Evolutionary conservation across 306 rosid species (phyloP).

Genomic region (Rosa multiflora): DNA sequence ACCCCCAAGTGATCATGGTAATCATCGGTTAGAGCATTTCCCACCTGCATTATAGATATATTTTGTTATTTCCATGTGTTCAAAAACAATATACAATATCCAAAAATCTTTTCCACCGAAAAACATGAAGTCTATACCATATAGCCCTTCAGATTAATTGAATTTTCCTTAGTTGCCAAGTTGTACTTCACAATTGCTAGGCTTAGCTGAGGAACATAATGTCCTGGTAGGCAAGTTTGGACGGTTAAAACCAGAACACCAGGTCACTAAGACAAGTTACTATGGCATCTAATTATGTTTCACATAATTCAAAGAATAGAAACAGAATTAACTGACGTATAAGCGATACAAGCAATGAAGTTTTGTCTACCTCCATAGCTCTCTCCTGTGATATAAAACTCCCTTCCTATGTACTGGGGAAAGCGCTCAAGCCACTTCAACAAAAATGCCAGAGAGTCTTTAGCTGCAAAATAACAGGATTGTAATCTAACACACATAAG

Average conservation of each 20-base stretch:
- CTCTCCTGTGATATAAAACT: conserved; percentile 75
- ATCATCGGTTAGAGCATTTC: conserved; percentile 89
- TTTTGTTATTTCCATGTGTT: conserved; percentile 11
- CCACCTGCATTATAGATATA: conserved; percentile 63
- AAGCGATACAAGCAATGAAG: background rate
- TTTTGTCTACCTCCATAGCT: conserved; percentile 76
- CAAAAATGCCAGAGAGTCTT: conserved; percentile 61
- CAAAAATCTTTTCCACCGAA: conserved; percentile 5
- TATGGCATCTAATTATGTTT: background rate
- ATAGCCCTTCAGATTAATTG: conserved; percentile 81
- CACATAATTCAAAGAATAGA: background rate
- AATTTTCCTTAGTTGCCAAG: conserved; percentile 32
- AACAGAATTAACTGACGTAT: background rate
- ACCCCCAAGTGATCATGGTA: conserved; percentile 73
- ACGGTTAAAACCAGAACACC: conserved; percentile 15
- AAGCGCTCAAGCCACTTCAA: conserved; percentile 83
- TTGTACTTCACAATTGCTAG: conserved; percentile 73
- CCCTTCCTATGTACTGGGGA: conserved; percentile 67
- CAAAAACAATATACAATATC: background rate
- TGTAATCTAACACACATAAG: conserved; percentile 17
- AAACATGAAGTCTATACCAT: conserved; percentile 49
- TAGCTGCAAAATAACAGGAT: conserved; percentile 45
- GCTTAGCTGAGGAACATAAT: conserved; percentile 95
- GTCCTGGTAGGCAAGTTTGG: conserved; percentile 55
- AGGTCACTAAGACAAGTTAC: background rate